Evolutionary conservation across 2,329 filamentous ascomycete species (phyloP), one percentile per base, ranked within the genome.

Genomic region (Podosphaera leucotricha): DNA sequence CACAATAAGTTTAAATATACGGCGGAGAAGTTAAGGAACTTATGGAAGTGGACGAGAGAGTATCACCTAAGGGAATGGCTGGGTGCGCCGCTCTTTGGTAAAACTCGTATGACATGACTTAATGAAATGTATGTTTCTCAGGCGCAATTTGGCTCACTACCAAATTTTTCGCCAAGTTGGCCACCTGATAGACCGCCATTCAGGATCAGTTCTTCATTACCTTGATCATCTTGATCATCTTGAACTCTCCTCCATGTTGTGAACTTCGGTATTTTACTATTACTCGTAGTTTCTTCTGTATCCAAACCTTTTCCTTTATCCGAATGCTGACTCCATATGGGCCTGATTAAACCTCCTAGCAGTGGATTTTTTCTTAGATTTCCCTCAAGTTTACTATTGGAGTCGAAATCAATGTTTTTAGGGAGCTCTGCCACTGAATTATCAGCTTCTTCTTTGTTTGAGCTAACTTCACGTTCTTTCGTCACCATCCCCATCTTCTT

Each of bases 231-330:
- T 43, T 59, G 52, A 46, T 60, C 57, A 52, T 63, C 61, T 43
- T 64, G 61, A 0, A 64, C 62, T 35, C 61, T 55, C 19, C 61
- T 54, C 62, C 62, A 64, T 1, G 52, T 56, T 44, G 57, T 54
- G 44, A 53, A 55, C 47, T 51, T 57, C 1, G 41, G 35, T 38
- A 50, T 47, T 15, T 43, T n/a, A n/a, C n/a, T 46, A 5, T 16
- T 13, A 7, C 22, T 13, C 35, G 19, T 13, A 37, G 48, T 46
- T n/a, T 46, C 44, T 4, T 50, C 53, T 11, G 41, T 43, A n/a
- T 51, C 51, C 19, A 51, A 55, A 15, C 44, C 50, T 38, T 56
- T 53, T 3, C 50, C 59, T 44, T 57, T 58, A 41, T 57, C 53
- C 33, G 48, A 44, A 22, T 49, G 47, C 22, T 19, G 24, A 6